Base-by-base conservation (phyloP, 116 monocot species). In the Phalaenopsis hybrid region DNA sequence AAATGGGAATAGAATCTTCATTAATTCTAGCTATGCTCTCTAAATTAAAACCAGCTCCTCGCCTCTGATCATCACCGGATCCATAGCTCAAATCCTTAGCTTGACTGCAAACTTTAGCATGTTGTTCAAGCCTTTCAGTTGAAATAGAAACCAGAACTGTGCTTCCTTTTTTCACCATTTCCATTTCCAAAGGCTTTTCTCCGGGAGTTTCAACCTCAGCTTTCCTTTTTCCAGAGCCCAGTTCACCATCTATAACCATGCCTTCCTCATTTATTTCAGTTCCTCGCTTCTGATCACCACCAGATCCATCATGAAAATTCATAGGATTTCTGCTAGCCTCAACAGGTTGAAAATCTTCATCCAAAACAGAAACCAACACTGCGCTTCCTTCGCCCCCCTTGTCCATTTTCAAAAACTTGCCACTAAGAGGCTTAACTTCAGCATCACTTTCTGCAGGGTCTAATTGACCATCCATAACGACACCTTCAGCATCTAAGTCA, bases 221-320 rank as follows among this genome's bases (percentile, higher is more conserved):
- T 73, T 73, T 15, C 31, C 72, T 73, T 37, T 34, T 73, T 41
- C 31, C 41, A 72, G 13, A 4, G 16, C 12, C 72, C 37, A 41
- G 1, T 41, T 73, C 72, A 73, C 37, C 41, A 15, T 41, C 23
- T 75, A 12, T 46, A 46, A 75, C 46, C 8, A 46, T 46, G 20
- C n/a, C 75, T n/a, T 75, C 28, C 52, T 25, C 52, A 15, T 77
- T 51, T 75, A 75, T 13, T 46, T 75, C 21, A 75, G 44, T 75
- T 75, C 20, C 75, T 75, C 7, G 44, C 20, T 20, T 75, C 45
- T 46, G 18, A 8, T 44, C 72, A 41, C 13, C 37, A 72, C 5
- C 72, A 34, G 41, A 34, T 72, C 41, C 45, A 21, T 45, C 75
- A 17, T 21, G 37, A 31, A 45, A 45, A 20, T 45, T 1, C 75